A percentile compares a stretch with the other conserved stretches of the same genome.
These are phyloP conservation scores for Penicillium sp. DNA, from an alignment of 2,329 filamentous ascomycete genomes.

Conservation along the genomic window DNA sequence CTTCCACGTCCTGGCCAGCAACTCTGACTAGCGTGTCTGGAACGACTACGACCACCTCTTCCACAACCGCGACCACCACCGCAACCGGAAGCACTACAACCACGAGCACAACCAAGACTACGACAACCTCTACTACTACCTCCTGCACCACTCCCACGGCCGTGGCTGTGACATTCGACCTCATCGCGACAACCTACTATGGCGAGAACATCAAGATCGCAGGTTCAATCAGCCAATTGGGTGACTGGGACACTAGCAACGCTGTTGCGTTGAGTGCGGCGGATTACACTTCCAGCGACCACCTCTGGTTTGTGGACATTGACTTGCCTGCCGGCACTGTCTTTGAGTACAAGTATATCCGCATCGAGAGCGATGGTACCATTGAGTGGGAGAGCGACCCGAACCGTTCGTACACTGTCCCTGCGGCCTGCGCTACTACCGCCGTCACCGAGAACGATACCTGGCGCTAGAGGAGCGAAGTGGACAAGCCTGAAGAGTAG, in stretches of 20 bases:
- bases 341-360: conserved; percentile 71
- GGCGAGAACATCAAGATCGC: conserved; percentile 69
- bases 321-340: conserved; percentile 57
- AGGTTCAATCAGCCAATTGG: conserved; percentile 62
- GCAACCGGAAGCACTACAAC: background rate
- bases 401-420: conserved; percentile 46
- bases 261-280: conserved; percentile 61
- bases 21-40: conserved; percentile 26
- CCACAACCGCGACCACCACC: background rate
- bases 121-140: conserved; percentile 24
- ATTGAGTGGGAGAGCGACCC: conserved; percentile 66
- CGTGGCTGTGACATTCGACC: conserved; percentile 66
- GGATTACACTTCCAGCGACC: conserved; percentile 61
- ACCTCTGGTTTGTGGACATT: conserved; percentile 63
- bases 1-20: conserved; percentile 36
- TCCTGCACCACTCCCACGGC: conserved; percentile 35
- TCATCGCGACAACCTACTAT: conserved; percentile 57
- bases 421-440: conserved; percentile 37
- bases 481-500: background rate
- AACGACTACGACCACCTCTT: conserved; percentile 5
- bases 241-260: conserved; percentile 60
- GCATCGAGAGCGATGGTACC: conserved; percentile 56
- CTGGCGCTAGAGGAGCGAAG: conserved; percentile 34
- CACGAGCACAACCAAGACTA: background rate
- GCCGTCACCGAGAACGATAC: conserved; percentile 39